Percentiles rank a stretch among this genome's conserved stretches.
Conservation (phyloP, 1,284 basidiomycete species). For the Apiotrichum domesticum region DNA sequence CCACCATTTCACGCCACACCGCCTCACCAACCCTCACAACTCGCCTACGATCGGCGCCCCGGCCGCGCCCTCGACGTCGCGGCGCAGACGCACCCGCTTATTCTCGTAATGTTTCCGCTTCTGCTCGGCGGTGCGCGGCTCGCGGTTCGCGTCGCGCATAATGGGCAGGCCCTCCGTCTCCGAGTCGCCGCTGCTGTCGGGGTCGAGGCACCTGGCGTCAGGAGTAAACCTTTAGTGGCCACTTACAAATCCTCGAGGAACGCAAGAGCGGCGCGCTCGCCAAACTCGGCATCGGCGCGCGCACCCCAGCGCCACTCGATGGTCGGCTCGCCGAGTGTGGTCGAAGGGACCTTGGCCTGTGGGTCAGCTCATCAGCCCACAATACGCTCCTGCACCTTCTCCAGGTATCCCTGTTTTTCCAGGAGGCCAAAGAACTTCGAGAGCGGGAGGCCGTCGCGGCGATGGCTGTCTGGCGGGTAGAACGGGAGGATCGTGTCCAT, state of each 20-base stretch:
- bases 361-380: too few relatives aligned
- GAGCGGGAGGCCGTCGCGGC: slow-evolving; percentile 26
- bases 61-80: slow-evolving; percentile 35
- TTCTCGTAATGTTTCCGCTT: slow-evolving; percentile 19
- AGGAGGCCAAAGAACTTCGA: slow-evolving; percentile 43
- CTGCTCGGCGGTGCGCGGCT: slow-evolving; percentile 3
- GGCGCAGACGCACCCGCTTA: slow-evolving; percentile 24
- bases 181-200: slow-evolving; percentile 3
- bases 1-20: too few relatives aligned
- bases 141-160: slow-evolving; percentile 14
- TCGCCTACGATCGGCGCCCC: slow-evolving; percentile 27
- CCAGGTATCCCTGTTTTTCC: slow-evolving; percentile 37
- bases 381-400: slow-evolving; percentile 25
- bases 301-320: slow-evolving; percentile 44
- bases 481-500: slow-evolving; percentile 38
- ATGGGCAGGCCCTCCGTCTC: slow-evolving; percentile 6
- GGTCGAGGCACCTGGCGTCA: slow-evolving; percentile 10
- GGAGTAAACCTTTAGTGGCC: not conserved
- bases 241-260: slow-evolving; percentile 43
- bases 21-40: not conserved
- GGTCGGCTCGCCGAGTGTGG: not conserved
- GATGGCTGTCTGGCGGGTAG: slow-evolving; percentile 22
- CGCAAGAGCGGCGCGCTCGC: slow-evolving; percentile 35
- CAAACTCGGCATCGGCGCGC: slow-evolving; percentile 40
- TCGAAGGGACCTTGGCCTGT: too few relatives aligned